A percentile compares a stretch with the other conserved stretches of the same genome.
These are phyloP conservation scores for Butyriboletus loyo DNA, from an alignment of 768 basidiomycete species.

Conservation along the genomic window DNA sequence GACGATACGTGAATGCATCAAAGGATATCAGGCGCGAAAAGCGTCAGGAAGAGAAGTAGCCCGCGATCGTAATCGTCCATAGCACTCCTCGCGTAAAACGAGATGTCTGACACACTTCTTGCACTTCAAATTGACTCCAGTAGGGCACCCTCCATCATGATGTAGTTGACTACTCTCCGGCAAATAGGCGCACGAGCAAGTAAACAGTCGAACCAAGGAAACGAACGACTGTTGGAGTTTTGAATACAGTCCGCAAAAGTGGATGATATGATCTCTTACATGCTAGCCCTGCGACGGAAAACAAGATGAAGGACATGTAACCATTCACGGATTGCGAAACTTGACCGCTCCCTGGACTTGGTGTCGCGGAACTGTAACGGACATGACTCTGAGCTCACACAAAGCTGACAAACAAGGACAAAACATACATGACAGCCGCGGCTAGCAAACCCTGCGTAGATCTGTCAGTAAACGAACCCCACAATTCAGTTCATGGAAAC, in stretches of 20 bases:
- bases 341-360: conserved; percentile 46
- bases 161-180: conserved; percentile 61
- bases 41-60: not conserved
- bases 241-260: not conserved
- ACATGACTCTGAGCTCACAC: not conserved
- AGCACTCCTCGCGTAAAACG: not conserved
- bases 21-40: not conserved
- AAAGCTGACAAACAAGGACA: not conserved
- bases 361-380: conserved; percentile 35
- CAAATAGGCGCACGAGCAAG: conserved; percentile 82
- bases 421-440: conserved; percentile 68
- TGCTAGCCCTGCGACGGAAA: conserved; percentile 84
- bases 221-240: conserved; percentile 60
- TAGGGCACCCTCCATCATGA: not conserved
- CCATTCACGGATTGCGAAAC: conserved; percentile 64
- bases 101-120: not conserved
- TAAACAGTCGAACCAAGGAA: conserved; percentile 82
- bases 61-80: conserved; percentile 13
- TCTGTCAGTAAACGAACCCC: conserved; percentile 9
- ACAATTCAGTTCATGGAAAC: conserved; percentile 26
- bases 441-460: conserved; percentile 58
- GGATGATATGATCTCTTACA: conserved; percentile 48
- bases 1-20: not conserved
- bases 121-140: not conserved
- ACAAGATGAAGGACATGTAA: conserved; percentile 87